These are phyloP conservation scores for Botrytis galanthina DNA, from an alignment of 2,329 filamentous ascomycete genomes.

Conservation along the genomic window DNA sequence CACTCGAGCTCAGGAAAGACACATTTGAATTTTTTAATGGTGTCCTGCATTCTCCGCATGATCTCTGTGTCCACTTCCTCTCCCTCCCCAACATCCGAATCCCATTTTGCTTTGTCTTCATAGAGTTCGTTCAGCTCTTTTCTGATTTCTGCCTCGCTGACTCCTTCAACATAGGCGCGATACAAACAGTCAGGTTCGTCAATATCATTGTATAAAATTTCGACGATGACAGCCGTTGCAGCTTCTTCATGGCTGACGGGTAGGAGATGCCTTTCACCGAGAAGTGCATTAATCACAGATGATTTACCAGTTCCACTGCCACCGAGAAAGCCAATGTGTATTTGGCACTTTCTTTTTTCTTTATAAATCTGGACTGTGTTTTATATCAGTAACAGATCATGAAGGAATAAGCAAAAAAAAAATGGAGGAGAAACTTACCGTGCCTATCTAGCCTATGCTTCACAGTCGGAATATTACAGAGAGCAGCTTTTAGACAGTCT, in stretches of 20 bases:
- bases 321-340: constrained; percentile 49
- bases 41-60: constrained; percentile 37
- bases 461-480: neutral
- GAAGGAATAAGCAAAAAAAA: no score
- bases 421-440: neutral
- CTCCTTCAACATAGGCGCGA: constrained; percentile 18
- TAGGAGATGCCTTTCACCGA: constrained; percentile 21
- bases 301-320: constrained; percentile 62
- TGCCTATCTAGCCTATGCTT: neutral
- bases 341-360: constrained; percentile 19
- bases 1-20: neutral
- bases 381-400: neutral
- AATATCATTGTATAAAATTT: constrained; percentile 25
- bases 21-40: neutral
- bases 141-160: constrained; percentile 24
- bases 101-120: constrained; percentile 18
- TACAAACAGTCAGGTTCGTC: constrained; percentile 15
- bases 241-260: constrained; percentile 18
- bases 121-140: constrained; percentile 26
- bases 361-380: neutral
- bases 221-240: constrained; percentile 26
- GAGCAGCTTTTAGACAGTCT: no score
- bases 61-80: constrained; percentile 2
- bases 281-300: constrained; percentile 58
- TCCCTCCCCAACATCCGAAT: neutral